Evolutionary conservation across 2,329 filamentous ascomycete species (phyloP).

Genomic region (Helminthosporium solani): DNA sequence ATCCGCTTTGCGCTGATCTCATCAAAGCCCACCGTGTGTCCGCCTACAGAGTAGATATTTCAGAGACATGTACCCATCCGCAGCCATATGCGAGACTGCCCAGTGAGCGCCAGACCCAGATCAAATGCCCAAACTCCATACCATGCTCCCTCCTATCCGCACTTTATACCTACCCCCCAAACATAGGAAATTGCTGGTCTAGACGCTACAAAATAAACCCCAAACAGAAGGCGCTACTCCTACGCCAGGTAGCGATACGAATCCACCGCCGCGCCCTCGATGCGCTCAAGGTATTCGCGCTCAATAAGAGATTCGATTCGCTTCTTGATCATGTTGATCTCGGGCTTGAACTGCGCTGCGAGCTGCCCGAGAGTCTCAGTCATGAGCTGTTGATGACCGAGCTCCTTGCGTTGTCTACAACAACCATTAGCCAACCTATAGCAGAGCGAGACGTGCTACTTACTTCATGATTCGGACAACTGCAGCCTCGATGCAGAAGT

Average conservation of each 20-base stretch:
- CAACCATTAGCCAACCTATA: constrained; percentile 18
- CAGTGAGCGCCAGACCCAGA: background rate
- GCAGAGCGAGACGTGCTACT: constrained; percentile 35
- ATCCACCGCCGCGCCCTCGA: constrained; percentile 63
- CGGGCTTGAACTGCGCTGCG: constrained; percentile 69
- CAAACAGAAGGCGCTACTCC: constrained; percentile 8
- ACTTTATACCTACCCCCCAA: no score
- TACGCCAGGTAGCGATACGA: constrained; percentile 73
- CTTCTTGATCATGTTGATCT: constrained; percentile 75
- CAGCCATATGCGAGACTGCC: background rate
- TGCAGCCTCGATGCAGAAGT: constrained; percentile 72
- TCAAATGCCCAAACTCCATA: background rate
- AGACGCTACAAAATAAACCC: background rate
- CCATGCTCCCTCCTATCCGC: no score
- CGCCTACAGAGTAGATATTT: background rate
- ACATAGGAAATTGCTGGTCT: background rate
- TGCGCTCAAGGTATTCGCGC: constrained; percentile 74
- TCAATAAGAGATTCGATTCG: constrained; percentile 76
- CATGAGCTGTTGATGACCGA: constrained; percentile 68
- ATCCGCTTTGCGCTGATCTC: background rate
- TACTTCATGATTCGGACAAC: constrained; percentile 86
- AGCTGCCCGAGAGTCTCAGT: constrained; percentile 72
- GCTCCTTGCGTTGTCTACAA: constrained; percentile 69
- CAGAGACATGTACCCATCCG: background rate
- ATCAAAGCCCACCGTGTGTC: background rate